phyloP scores from a whole-genome alignment of 805 yeast genomes.

The Teunomyces stri region DNA sequence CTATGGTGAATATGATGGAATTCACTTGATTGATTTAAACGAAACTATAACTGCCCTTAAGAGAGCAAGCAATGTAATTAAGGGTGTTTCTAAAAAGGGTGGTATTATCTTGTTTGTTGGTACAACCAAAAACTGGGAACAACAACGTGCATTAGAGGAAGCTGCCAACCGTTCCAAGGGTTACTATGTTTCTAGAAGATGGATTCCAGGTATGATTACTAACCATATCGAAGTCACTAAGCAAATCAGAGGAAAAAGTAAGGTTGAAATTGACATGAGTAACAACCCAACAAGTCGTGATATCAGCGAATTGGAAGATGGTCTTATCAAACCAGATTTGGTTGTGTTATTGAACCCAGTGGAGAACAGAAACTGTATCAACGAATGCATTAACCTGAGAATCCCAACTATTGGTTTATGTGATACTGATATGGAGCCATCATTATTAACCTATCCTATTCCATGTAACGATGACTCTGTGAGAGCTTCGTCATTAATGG shows the following conservation, averaged over 20 bases:
- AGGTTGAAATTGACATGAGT: slow-evolving; percentile 66
- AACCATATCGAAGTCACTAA: slow-evolving; percentile 73
- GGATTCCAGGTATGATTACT: slow-evolving; percentile 95
- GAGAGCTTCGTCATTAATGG: slow-evolving; percentile 73
- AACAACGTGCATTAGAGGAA: slow-evolving; percentile 66
- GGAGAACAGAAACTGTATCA: slow-evolving; percentile 75
- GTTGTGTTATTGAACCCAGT: slow-evolving; percentile 84
- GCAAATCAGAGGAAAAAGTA: slow-evolving; percentile 35
- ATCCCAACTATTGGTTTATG: slow-evolving; percentile 92
- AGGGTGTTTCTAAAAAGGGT: slow-evolving; percentile 78
- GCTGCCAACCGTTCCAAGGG: slow-evolving; percentile 81
- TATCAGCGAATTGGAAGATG: slow-evolving; percentile 46
- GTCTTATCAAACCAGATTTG: slow-evolving; percentile 81
- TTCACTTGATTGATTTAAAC: slow-evolving; percentile 87
- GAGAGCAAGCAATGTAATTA: slow-evolving; percentile 81
- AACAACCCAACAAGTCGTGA: slow-evolving; percentile 65
- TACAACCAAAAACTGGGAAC: slow-evolving; percentile 65
- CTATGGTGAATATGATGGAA: slow-evolving; percentile 85
- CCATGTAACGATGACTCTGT: slow-evolving; percentile 94
- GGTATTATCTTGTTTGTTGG: slow-evolving; percentile 87
- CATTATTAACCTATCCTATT: slow-evolving; percentile 86
- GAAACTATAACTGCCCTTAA: slow-evolving; percentile 73
- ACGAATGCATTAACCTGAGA: slow-evolving; percentile 77
- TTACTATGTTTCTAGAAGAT: slow-evolving; percentile 75
- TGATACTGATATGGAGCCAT: slow-evolving; percentile 92